A percentile compares a stretch with the other conserved stretches of the same genome.
These are phyloP conservation scores for Rhizophagus prolifer DNA, from an alignment of 192 early-diverging fungal genomes.

Conservation along the genomic window DNA sequence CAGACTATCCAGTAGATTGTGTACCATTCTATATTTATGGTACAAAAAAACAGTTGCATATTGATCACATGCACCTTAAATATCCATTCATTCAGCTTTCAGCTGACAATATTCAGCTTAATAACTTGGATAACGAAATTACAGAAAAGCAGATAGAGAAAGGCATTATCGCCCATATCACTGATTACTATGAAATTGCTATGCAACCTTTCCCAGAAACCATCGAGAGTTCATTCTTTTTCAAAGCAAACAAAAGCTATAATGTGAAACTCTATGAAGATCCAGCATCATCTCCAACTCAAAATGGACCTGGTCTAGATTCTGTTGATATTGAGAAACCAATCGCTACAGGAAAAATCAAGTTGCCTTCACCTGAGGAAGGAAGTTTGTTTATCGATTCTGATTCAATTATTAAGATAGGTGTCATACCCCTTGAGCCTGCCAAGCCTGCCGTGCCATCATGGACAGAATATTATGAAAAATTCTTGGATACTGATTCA, in stretches of 20 bases:
- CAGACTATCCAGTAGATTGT: background rate
- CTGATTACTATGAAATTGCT: background rate
- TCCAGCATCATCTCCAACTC: background rate
- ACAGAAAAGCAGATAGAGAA: background rate
- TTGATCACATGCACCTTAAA: constrained; percentile 8
- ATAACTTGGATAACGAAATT: no score
- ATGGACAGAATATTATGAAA: no score
- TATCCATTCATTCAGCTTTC: background rate
- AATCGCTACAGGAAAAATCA: background rate
- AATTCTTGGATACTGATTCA: no score
- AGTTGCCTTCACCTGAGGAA: background rate
- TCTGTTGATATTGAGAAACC: background rate
- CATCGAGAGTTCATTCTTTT: background rate
- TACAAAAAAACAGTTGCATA: background rate
- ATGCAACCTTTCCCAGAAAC: background rate
- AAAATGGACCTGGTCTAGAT: background rate
- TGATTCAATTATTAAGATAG: background rate
- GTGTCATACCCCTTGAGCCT: no score
- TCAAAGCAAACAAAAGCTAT: background rate
- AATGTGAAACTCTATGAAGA: background rate
- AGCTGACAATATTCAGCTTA: background rate
- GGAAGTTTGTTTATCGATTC: background rate
- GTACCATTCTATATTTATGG: constrained; percentile 8
- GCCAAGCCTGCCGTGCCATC: no score
- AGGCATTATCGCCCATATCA: background rate